Conservation (phyloP, 208 protist genomes). For the Phytomonas francai region DNA sequence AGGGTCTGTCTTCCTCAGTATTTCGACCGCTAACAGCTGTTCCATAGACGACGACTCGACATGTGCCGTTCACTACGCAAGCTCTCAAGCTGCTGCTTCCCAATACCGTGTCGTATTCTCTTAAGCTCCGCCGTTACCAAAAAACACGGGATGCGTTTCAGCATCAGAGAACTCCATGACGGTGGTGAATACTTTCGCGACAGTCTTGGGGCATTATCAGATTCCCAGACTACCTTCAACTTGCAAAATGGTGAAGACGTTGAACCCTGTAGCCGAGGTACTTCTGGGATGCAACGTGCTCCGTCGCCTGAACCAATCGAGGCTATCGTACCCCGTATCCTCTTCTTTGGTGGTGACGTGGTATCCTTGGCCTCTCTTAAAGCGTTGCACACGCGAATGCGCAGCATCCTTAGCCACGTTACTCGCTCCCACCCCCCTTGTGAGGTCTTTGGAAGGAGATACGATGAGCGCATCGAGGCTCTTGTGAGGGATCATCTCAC, state of each 20-base stretch:
- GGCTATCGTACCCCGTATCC: conserved; percentile 29
- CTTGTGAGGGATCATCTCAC: conserved; percentile 51
- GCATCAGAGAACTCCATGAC: background rate
- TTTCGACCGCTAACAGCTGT: background rate
- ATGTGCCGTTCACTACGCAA: background rate
- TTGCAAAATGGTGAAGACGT: background rate
- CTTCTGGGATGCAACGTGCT: background rate
- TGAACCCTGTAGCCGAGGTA: background rate
- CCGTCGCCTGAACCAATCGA: background rate
- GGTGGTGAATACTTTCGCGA: background rate
- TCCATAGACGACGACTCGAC: background rate
- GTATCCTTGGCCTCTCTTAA: conserved; percentile 68
- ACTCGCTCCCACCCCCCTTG: background rate
- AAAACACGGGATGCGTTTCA: background rate
- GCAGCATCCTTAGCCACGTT: conserved; percentile 19
- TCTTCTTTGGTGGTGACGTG: conserved; percentile 82
- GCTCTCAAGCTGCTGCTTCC: background rate
- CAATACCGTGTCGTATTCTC: background rate
- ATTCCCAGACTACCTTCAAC: background rate
- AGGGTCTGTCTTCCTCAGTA: background rate
- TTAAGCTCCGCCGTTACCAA: background rate
- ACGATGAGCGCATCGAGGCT: background rate
- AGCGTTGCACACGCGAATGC: conserved; percentile 59
- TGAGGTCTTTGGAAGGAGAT: background rate
- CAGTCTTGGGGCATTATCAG: background rate